phyloP scores from a whole-genome alignment of 495 filamentous ascomycete genomes.

The Apiosordaria backusii region DNA sequence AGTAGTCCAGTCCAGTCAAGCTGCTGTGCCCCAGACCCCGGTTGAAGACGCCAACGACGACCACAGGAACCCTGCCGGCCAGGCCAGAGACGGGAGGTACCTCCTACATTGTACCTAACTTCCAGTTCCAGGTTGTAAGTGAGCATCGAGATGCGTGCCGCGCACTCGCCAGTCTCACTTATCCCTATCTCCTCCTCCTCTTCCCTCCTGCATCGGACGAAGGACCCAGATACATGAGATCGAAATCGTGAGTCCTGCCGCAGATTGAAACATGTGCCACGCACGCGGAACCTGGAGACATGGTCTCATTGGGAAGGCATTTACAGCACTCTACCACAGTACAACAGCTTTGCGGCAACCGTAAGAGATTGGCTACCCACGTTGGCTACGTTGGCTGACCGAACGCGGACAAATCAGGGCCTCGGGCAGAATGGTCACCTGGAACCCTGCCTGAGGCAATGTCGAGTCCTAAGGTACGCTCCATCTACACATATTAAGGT shows the following conservation, averaged over 20 bases:
- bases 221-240: constrained; percentile 2
- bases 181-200: background rate
- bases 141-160: background rate
- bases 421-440: background rate
- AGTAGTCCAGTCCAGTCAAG: background rate
- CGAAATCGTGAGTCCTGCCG: background rate
- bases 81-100: background rate
- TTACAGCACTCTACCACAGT: constrained; percentile 1
- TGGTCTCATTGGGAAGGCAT: background rate
- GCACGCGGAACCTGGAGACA: background rate
- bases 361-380: background rate
- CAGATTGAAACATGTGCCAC: constrained; percentile 3
- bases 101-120: background rate
- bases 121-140: background rate
- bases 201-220: background rate
- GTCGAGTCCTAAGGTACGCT: background rate
- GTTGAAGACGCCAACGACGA: background rate
- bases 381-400: background rate
- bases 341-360: background rate
- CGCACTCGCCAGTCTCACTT: background rate
- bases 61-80: too few species aligned
- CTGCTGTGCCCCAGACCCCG: background rate
- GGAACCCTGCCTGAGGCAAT: background rate
- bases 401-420: background rate
- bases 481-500: background rate